Percentiles rank a stretch among this genome's conserved stretches.
Evolutionary conservation across 2,329 filamentous ascomycete genomes (phyloP).

Genomic region (Clonostachys rosea): DNA sequence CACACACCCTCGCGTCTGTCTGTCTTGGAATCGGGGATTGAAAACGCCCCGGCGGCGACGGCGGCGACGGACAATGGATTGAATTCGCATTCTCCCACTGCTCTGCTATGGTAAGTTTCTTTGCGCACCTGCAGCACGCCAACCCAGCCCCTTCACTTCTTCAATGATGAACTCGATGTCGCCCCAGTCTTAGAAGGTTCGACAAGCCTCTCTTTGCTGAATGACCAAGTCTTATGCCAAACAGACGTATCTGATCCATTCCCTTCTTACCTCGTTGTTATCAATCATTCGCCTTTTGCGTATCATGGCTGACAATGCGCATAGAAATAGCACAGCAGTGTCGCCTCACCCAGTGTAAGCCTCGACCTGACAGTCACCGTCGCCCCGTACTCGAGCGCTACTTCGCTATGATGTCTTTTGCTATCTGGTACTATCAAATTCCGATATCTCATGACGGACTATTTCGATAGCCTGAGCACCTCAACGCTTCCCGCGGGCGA

Average conservation of each 20-base stretch:
- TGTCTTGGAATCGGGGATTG: too few relatives aligned
- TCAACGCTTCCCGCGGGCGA: background rate
- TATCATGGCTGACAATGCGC: background rate
- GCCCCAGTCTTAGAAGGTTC: slow-evolving; percentile 43
- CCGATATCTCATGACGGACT: slow-evolving; percentile 32
- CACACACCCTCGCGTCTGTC: too few relatives aligned
- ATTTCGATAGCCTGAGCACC: slow-evolving; percentile 21
- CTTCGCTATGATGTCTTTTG: slow-evolving; percentile 25
- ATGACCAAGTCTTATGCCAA: slow-evolving; percentile 52
- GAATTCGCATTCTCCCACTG: too few relatives aligned
- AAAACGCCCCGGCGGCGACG: too few relatives aligned
- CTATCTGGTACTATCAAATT: slow-evolving; percentile 41
- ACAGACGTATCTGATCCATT: slow-evolving; percentile 43
- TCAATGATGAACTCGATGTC: slow-evolving; percentile 42
- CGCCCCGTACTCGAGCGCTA: too few relatives aligned
- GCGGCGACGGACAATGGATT: too few relatives aligned
- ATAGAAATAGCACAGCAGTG: too few relatives aligned
- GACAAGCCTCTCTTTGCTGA: slow-evolving; percentile 41
- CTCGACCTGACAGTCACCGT: background rate
- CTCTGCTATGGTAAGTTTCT: too few relatives aligned
- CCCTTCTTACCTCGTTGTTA: too few relatives aligned
- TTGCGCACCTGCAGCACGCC: too few relatives aligned
- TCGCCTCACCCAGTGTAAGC: background rate
- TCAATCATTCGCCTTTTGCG: too few relatives aligned
- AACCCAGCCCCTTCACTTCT: slow-evolving; percentile 1